Percentiles rank a stretch among this genome's conserved stretches.
Conservation (phyloP, 495 filamentous ascomycete genomes). For the Xylaria intraflava region DNA sequence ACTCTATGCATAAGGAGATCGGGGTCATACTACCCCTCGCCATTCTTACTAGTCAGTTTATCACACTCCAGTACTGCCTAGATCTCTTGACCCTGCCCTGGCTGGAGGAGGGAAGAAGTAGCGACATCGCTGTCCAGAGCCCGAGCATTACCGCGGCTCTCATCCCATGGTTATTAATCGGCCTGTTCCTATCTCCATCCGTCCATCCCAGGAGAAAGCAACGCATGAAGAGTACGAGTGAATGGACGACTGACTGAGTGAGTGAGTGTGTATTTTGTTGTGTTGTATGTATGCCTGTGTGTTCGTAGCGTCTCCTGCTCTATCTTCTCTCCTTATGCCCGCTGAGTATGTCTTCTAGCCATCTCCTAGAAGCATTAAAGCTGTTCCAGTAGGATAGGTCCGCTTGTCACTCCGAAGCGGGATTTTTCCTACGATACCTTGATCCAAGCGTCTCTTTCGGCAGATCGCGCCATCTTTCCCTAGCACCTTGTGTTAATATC, state of each 20-base stretch:
- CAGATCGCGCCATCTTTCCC: slow-evolving; percentile 26
- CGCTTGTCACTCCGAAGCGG: slow-evolving; percentile 4
- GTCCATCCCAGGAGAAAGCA: slow-evolving; percentile 5
- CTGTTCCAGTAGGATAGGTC: slow-evolving; percentile 7
- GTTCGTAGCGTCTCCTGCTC: slow-evolving; percentile 3
- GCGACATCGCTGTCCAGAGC: neutral
- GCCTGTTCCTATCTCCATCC: neutral
- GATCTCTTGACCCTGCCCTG: neutral
- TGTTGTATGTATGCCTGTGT: slow-evolving; percentile 2
- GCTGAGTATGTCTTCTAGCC: neutral
- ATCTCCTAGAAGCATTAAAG: neutral
- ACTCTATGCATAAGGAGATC: neutral
- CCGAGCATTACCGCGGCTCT: slow-evolving; percentile 3
- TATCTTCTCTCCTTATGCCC: neutral
- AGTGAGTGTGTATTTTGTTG: neutral
- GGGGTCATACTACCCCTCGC: neutral
- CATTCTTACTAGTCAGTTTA: neutral
- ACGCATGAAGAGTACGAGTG: neutral
- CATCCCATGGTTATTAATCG: neutral
- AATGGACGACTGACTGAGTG: neutral
- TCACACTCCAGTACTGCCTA: neutral
- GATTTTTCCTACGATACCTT: slow-evolving; percentile 16
- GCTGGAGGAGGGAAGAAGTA: slow-evolving; percentile 1
- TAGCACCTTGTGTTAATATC: slow-evolving; percentile 28
- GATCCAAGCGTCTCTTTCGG: slow-evolving; percentile 25